Percentiles rank a stretch among this genome's conserved stretches.
These are phyloP conservation scores for Trichophyton benhamiae DNA, from an alignment of 2,329 filamentous ascomycete genomes.

Conservation along the genomic window DNA sequence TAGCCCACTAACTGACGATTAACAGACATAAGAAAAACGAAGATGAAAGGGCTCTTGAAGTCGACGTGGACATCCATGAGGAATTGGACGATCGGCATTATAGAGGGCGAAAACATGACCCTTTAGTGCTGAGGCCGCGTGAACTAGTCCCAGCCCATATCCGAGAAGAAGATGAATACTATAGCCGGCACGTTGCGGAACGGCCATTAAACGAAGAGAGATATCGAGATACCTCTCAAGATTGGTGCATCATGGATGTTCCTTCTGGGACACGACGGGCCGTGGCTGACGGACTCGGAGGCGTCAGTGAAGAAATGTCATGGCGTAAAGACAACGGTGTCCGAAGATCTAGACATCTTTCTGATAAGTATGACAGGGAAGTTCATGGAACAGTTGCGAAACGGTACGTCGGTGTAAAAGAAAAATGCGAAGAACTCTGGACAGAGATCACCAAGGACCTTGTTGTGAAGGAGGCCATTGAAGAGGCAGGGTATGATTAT, in stretches of 20 bases:
- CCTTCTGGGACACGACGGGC: constrained; percentile 72
- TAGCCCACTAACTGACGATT: constrained; percentile 18
- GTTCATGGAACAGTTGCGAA: constrained; percentile 32
- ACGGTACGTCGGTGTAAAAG: constrained; percentile 29
- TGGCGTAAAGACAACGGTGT: constrained; percentile 73
- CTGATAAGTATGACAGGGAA: constrained; percentile 46
- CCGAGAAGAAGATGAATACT: constrained; percentile 43
- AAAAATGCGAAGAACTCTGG: constrained; percentile 58
- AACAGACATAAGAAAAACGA: constrained; percentile 39
- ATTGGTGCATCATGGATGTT: constrained; percentile 73
- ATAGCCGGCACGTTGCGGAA: constrained; percentile 56
- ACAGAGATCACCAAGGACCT: constrained; percentile 94
- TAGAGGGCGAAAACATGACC: not conserved
- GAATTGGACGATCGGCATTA: constrained; percentile 35
- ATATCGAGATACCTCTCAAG: constrained; percentile 58
- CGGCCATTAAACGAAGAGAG: constrained; percentile 61
- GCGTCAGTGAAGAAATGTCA: constrained; percentile 58
- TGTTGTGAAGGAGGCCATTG: constrained; percentile 74
- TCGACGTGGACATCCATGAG: constrained; percentile 1
- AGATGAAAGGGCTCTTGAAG: constrained; percentile 51
- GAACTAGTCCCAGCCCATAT: constrained; percentile 13
- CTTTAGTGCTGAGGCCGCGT: constrained; percentile 1
- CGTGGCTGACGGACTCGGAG: constrained; percentile 64
- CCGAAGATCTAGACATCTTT: constrained; percentile 59
- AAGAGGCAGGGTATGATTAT: constrained; percentile 71